phyloP scores from a whole-genome alignment of 2,329 filamentous ascomycete genomes.

The Sporothrix sp. region DNA sequence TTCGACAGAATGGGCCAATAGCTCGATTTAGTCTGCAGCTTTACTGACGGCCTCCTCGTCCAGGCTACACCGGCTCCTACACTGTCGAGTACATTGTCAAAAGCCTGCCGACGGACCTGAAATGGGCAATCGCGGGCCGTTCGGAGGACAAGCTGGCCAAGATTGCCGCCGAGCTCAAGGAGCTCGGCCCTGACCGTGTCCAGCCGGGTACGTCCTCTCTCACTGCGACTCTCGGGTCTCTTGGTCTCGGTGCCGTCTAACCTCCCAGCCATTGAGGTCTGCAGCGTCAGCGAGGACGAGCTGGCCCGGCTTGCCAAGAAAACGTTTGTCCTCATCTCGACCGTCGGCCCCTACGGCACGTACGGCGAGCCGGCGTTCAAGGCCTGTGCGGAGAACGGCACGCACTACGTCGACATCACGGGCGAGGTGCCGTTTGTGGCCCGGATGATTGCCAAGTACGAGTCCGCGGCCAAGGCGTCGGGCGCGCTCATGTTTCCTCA shows the following conservation, averaged over 20 bases:
- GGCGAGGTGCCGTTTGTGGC: conserved; percentile 49
- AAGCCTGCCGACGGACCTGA: conserved; percentile 62
- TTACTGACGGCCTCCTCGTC: background rate
- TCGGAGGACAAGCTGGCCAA: conserved; percentile 64
- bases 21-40: too few species aligned
- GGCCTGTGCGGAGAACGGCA: conserved; percentile 52
- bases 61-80: conserved; percentile 75
- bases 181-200: conserved; percentile 57
- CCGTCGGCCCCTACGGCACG: conserved; percentile 48
- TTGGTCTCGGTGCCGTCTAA: too few species aligned
- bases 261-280: conserved; percentile 47
- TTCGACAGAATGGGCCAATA: too few species aligned
- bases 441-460: conserved; percentile 53
- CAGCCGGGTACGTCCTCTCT: too few species aligned
- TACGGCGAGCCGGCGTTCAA: conserved; percentile 51
- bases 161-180: conserved; percentile 57
- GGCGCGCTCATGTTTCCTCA: conserved; percentile 54
- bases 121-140: conserved; percentile 81
- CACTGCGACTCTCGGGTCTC: too few species aligned
- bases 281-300: conserved; percentile 35
- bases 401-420: conserved; percentile 55
- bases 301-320: conserved; percentile 44
- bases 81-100: conserved; percentile 66
- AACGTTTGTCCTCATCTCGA: conserved; percentile 45
- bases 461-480: conserved; percentile 38